These are phyloP conservation scores for Fusarium sp. DNA, from an alignment of 2,329 filamentous ascomycete genomes.

Conservation along the genomic window DNA sequence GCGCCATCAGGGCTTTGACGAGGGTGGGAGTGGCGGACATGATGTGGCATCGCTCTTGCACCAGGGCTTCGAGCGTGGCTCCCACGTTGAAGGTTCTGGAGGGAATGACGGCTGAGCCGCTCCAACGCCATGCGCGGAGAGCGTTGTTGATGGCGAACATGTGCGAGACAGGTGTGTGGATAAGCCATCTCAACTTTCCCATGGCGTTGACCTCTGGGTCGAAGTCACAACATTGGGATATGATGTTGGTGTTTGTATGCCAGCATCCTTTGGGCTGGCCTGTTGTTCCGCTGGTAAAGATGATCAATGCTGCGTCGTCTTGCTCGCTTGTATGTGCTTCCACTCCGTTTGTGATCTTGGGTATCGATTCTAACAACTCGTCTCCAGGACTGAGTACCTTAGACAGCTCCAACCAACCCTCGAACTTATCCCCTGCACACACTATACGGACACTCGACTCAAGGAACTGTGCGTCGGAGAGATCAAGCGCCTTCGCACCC, in stretches of 20 bases:
- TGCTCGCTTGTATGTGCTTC: neutral
- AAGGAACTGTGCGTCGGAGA: neutral
- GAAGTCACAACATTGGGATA: conserved; percentile 53
- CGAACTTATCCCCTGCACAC: conserved; percentile 35
- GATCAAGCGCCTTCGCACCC: conserved; percentile 34
- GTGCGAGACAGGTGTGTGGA: conserved; percentile 55
- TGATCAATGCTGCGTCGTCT: conserved; percentile 53
- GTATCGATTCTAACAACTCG: neutral
- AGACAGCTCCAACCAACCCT: conserved; percentile 41
- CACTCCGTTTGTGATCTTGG: neutral
- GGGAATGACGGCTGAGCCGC: conserved; percentile 52
- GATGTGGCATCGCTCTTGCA: conserved; percentile 51
- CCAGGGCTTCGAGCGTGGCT: conserved; percentile 49
- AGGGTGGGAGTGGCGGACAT: conserved; percentile 57
- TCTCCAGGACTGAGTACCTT: conserved; percentile 14
- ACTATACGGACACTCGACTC: conserved; percentile 36
- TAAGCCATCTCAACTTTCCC: conserved; percentile 51
- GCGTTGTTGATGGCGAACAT: conserved; percentile 56
- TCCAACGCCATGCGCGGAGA: conserved; percentile 53
- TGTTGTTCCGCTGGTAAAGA: conserved; percentile 65
- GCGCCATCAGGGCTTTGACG: conserved; percentile 49
- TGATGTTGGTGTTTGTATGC: conserved; percentile 56
- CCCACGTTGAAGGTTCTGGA: conserved; percentile 51
- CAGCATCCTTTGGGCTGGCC: conserved; percentile 60
- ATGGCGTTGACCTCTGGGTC: conserved; percentile 50